A percentile compares a stretch with the other conserved stretches of the same genome.
These are phyloP conservation scores for Solanum verrucosum DNA, from an alignment of 257 asterid species.

Conservation along the genomic window DNA sequence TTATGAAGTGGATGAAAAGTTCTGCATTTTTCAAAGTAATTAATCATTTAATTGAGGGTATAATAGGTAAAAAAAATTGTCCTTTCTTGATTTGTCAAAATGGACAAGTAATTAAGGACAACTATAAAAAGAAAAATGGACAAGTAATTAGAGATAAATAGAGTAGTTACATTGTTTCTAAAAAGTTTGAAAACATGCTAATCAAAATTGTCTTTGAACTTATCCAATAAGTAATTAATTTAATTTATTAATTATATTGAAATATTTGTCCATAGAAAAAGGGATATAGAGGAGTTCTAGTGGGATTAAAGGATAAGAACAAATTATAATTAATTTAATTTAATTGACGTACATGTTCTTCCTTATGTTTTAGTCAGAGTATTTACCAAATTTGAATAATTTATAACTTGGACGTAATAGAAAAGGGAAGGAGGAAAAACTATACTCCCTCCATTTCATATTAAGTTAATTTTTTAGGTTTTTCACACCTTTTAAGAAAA, in stretches of 20 bases:
- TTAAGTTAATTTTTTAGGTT: no score
- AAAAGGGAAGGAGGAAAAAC: neutral
- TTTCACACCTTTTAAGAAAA: no score
- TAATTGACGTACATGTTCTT: neutral
- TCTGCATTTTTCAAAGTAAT: no score
- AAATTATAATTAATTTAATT: neutral
- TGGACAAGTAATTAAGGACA: no score
- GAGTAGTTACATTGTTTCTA: neutral
- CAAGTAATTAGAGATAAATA: no score
- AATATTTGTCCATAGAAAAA: neutral
- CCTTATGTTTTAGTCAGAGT: neutral
- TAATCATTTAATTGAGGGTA: no score
- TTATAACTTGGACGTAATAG: neutral
- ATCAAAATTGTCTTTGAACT: neutral
- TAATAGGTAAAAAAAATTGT: no score
- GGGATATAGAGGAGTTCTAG: neutral
- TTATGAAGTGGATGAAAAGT: no score
- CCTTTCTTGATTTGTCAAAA: no score
- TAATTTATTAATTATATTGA: neutral
- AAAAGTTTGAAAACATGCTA: neutral
- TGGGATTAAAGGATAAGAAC: neutral
- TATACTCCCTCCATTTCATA: neutral
- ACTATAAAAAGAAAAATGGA: no score
- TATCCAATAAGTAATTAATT: neutral
- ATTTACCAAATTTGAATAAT: neutral